Conservation (phyloP, 1,284 basidiomycete species). For the Naganishia cerealis region DNA sequence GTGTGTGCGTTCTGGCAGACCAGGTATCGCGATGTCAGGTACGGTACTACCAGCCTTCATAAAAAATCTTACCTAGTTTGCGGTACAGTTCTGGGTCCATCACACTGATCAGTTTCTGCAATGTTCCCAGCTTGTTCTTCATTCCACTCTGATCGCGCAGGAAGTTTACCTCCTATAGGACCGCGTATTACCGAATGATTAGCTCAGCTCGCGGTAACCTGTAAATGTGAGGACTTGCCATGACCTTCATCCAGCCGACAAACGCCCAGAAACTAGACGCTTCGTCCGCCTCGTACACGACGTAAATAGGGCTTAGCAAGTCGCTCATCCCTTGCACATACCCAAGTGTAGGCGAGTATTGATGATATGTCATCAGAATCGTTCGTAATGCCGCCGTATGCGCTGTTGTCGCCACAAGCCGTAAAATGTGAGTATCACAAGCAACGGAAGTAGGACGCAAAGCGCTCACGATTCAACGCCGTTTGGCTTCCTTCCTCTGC, state of each 20-base stretch:
- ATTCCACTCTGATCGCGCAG: conserved; percentile 95
- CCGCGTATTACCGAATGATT: neutral
- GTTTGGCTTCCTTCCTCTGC: conserved; percentile 75
- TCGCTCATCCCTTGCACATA: conserved; percentile 78
- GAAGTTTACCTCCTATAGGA: conserved; percentile 82
- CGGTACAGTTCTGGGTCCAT: conserved; percentile 93
- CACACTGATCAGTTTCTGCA: conserved; percentile 84
- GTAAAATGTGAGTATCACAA: neutral
- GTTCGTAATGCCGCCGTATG: conserved; percentile 51
- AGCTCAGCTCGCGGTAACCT: neutral
- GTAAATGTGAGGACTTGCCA: conserved; percentile 61
- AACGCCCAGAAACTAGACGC: conserved; percentile 94
- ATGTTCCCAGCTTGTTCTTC: conserved; percentile 83
- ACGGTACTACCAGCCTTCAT: neutral
- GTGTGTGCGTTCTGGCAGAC: conserved; percentile 73
- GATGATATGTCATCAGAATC: conserved; percentile 89
- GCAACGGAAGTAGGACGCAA: too few relatives aligned
- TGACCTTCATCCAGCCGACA: conserved; percentile 88
- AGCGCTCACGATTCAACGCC: conserved; percentile 63
- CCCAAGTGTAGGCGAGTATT: conserved; percentile 82
- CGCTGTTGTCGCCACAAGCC: conserved; percentile 36
- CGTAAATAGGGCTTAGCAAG: conserved; percentile 87
- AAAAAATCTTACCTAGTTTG: conserved; percentile 65
- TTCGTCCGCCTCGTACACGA: conserved; percentile 85
- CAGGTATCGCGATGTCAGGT: neutral